Conservation (phyloP, 352 stramenopile genomes). For the Globisporangium takayamanum region DNA sequence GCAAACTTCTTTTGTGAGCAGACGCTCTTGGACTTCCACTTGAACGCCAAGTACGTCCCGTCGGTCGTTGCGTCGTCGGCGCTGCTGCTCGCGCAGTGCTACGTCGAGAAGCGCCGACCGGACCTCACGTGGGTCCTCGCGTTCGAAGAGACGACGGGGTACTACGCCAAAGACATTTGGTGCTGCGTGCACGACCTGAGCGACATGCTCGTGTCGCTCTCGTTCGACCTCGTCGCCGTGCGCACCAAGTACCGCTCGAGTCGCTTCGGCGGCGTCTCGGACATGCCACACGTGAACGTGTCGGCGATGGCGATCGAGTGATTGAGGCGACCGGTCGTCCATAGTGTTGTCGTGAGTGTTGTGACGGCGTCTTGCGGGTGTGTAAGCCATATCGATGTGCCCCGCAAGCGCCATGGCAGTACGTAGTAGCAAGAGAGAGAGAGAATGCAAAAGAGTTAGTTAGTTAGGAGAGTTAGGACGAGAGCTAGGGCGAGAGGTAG, state of each 20-base stretch:
- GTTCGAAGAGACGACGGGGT: constrained; percentile 42
- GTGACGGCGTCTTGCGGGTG: background rate
- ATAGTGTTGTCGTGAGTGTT: background rate
- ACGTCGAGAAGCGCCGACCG: constrained; percentile 31
- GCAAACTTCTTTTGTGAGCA: constrained; percentile 56
- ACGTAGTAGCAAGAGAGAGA: background rate
- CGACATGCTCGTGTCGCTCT: constrained; percentile 28
- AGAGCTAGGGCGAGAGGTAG: background rate
- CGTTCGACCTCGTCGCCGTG: constrained; percentile 34
- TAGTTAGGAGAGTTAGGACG: background rate
- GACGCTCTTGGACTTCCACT: constrained; percentile 46
- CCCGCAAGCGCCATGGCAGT: background rate
- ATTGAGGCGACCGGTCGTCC: background rate
- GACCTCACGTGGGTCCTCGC: constrained; percentile 38
- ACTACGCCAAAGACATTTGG: constrained; percentile 29
- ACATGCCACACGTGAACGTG: constrained; percentile 16
- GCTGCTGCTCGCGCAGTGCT: constrained; percentile 45
- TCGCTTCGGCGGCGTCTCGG: constrained; percentile 13
- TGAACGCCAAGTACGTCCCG: constrained; percentile 40
- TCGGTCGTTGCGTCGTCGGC: constrained; percentile 42
- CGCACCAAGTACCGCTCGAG: constrained; percentile 34
- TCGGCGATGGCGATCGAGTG: constrained; percentile 13
- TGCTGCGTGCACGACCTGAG: constrained; percentile 33
- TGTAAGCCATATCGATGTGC: constrained; percentile 13
- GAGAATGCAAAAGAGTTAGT: background rate